Base-by-base conservation (phyloP, 2,329 filamentous ascomycete species). In the Ascosphaera apis region DNA sequence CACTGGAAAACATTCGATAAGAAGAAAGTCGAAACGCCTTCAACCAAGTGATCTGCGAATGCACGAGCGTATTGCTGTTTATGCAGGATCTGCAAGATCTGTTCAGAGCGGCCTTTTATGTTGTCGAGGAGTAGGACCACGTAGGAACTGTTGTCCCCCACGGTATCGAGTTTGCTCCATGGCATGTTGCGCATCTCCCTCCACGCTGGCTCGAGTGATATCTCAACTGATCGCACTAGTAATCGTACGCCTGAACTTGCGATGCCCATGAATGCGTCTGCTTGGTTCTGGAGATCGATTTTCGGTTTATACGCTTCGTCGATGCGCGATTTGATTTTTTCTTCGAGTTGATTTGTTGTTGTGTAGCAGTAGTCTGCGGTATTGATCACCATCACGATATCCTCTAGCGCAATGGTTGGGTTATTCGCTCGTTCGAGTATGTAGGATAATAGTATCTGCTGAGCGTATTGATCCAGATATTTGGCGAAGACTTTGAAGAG, bases 331-430 rank as follows among this genome's bases (percentile, higher is more conserved):
- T 82, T 86, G 54, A 98, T 84, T 53, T 80, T 92, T 47, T 95
- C 84, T 52, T 95, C 86, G 1, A 98, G 65, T 50, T 95, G 86
- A 34, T 75, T 83, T 34, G 83, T 88, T 19, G 91, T 95, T 17
- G 72, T 72, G 50, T 93, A 86, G 69, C 88, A 98, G 53, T 95
- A 98, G 50, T 98, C 88, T 1, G 88, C 86, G 1, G 88, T 95
- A 51, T 98, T 98, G 34, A 98, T 63, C 1, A 95, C 83, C 3
- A 91, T 61, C 11, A 93, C 68, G 3, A 79, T 69, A 42, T 92
- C 78, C 47, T 92, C 74, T 2, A 88, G 43, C 1, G 67, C 67
- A 1, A 68, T 65, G 2, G 62, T 65, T 39, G 63, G 60, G 42
- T 66, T 47, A 48, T 65, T 54, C 44, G 65, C 44, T 53, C 71